These are phyloP conservation scores for Yarrowia sp. DNA, from an alignment of 805 yeast genomes.

Conservation along the genomic window DNA sequence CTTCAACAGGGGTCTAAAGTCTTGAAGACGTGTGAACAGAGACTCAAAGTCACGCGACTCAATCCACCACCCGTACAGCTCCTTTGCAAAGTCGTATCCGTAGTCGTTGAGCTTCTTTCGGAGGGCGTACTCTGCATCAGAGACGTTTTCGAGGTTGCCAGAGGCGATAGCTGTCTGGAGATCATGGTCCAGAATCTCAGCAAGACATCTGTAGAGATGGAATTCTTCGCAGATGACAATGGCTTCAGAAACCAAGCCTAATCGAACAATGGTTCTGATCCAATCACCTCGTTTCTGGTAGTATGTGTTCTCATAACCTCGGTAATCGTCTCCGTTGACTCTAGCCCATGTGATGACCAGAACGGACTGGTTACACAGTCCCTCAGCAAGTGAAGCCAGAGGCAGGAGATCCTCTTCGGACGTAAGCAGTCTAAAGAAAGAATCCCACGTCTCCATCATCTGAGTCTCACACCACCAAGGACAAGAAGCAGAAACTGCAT, in stretches of 20 bases:
- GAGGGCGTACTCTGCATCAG: slow-evolving; percentile 14
- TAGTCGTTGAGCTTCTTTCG: slow-evolving; percentile 55
- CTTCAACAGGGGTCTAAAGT: slow-evolving; percentile 49
- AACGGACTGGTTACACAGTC: background rate
- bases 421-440: slow-evolving; percentile 1
- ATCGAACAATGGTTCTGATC: slow-evolving; percentile 54
- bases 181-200: slow-evolving; percentile 51
- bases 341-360: background rate
- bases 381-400: background rate
- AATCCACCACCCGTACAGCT: slow-evolving; percentile 59
- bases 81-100: slow-evolving; percentile 66
- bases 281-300: slow-evolving; percentile 47
- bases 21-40: slow-evolving; percentile 57
- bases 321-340: slow-evolving; percentile 1
- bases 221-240: slow-evolving; percentile 62
- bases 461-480: slow-evolving; percentile 8
- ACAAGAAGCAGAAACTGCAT: background rate
- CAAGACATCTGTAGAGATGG: slow-evolving; percentile 63
- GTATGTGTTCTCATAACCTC: slow-evolving; percentile 30
- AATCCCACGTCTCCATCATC: slow-evolving; percentile 12
- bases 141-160: slow-evolving; percentile 1
- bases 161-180: slow-evolving; percentile 33
- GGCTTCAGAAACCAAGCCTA: slow-evolving; percentile 54
- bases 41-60: slow-evolving; percentile 51
- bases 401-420: background rate